Conservation (phyloP, 495 filamentous ascomycete genomes). For the Beverwykella pulmonaria region DNA sequence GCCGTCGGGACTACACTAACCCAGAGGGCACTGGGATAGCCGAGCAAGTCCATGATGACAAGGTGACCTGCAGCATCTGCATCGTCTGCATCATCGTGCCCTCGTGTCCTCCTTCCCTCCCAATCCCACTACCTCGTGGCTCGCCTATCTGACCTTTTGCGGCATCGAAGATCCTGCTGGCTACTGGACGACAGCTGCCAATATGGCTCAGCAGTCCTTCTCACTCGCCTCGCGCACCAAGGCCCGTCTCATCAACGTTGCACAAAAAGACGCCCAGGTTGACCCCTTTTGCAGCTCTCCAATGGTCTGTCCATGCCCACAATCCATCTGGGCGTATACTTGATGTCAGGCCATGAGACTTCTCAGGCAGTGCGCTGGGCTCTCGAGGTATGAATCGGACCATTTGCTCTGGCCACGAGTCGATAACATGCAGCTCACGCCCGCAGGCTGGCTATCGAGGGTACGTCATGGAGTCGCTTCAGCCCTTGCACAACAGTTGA, state of each 20-base stretch:
- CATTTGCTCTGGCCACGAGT: conserved; percentile 40
- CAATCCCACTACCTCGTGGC: not conserved
- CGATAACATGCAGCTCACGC: conserved; percentile 10
- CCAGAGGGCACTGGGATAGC: not conserved
- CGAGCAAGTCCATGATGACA: conserved; percentile 4
- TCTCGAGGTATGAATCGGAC: conserved; percentile 51
- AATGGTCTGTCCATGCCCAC: conserved; percentile 64
- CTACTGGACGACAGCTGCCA: conserved; percentile 14
- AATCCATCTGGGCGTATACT: conserved; percentile 69
- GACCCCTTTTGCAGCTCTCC: conserved; percentile 49
- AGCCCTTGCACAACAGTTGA: conserved; percentile 11
- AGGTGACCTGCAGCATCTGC: not conserved
- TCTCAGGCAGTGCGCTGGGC: conserved; percentile 54
- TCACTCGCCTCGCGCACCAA: conserved; percentile 43
- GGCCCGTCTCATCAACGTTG: conserved; percentile 32
- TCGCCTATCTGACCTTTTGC: conserved; percentile 17
- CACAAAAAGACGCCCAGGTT: conserved; percentile 16
- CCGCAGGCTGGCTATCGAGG: conserved; percentile 42
- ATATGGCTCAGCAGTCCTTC: conserved; percentile 42
- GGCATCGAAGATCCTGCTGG: conserved; percentile 18
- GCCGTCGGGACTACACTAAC: not conserved
- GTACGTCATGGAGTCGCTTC: conserved; percentile 26
- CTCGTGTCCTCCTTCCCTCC: not conserved
- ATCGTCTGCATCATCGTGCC: not conserved
- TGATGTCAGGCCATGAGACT: conserved; percentile 57